Evolutionary conservation across 2,329 filamentous ascomycete genomes (phyloP).

Genomic region (Fusarium pininemorale): DNA sequence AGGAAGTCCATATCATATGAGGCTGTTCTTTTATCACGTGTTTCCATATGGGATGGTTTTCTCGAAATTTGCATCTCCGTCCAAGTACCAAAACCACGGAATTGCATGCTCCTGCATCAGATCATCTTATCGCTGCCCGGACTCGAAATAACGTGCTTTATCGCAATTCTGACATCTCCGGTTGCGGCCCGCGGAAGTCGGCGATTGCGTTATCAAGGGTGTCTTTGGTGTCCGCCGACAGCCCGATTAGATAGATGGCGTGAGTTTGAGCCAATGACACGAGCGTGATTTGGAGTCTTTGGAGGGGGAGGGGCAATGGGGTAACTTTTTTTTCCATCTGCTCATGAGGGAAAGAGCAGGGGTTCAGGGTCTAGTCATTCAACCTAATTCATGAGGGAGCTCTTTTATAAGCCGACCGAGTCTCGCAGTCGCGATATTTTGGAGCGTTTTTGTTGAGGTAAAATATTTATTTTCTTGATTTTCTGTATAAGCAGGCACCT

Average conservation of each 20-base stretch:
- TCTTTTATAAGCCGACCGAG: conserved; percentile 31
- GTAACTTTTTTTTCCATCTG: conserved; percentile 24
- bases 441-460: background rate
- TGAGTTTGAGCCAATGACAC: conserved; percentile 44
- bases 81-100: conserved; percentile 3
- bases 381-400: background rate
- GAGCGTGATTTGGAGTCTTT: conserved; percentile 31
- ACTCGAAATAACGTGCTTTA: conserved; percentile 20
- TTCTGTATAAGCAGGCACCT: conserved; percentile 14
- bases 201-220: conserved; percentile 31
- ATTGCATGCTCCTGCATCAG: background rate
- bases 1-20: background rate
- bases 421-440: conserved; percentile 24
- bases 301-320: conserved; percentile 33
- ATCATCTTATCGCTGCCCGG: conserved; percentile 8
- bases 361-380: conserved; percentile 3
- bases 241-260: conserved; percentile 47
- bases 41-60: background rate
- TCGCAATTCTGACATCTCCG: conserved; percentile 39
- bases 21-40: background rate
- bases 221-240: conserved; percentile 32
- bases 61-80: conserved; percentile 36
- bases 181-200: conserved; percentile 45
- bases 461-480: background rate
- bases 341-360: conserved; percentile 16